Evolutionary conservation across 1,139 yeast species (phyloP).

Genomic region (Candida labiduridarum): DNA sequence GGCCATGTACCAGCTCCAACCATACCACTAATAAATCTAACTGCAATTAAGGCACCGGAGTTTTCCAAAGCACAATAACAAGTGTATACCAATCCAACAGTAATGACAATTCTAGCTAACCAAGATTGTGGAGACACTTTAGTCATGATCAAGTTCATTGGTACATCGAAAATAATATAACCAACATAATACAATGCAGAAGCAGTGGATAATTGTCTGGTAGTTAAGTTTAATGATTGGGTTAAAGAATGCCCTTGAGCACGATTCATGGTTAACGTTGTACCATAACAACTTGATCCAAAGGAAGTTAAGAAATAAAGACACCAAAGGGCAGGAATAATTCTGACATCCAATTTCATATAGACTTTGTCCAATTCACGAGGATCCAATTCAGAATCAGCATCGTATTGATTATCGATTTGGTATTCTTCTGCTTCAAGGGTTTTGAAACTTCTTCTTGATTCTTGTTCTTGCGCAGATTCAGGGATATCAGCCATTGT

Average conservation of each 20-base stretch:
- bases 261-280: slow-evolving; percentile 78
- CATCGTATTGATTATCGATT: slow-evolving; percentile 5
- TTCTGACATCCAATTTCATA: slow-evolving; percentile 65
- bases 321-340: slow-evolving; percentile 83
- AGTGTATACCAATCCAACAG: slow-evolving; percentile 76
- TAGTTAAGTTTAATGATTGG: slow-evolving; percentile 51
- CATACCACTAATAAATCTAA: slow-evolving; percentile 73
- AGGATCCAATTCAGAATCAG: slow-evolving; percentile 7
- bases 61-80: slow-evolving; percentile 65
- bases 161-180: slow-evolving; percentile 79
- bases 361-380: slow-evolving; percentile 60
- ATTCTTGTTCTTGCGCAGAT: slow-evolving; percentile 3
- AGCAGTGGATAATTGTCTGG: slow-evolving; percentile 70
- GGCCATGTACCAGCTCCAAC: slow-evolving; percentile 96
- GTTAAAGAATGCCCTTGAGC: slow-evolving; percentile 62
- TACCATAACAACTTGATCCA: slow-evolving; percentile 77
- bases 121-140: slow-evolving; percentile 80
- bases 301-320: slow-evolving; percentile 79
- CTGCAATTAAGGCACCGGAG: slow-evolving; percentile 65
- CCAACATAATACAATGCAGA: slow-evolving; percentile 85
- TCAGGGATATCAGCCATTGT: background rate
- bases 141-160: slow-evolving; percentile 89
- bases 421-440: slow-evolving; percentile 12
- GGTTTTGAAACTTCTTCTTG: slow-evolving; percentile 6
- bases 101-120: slow-evolving; percentile 75